phyloP scores from a whole-genome alignment of 148 eudicot species.

The Vaccinium macrocarpon region DNA sequence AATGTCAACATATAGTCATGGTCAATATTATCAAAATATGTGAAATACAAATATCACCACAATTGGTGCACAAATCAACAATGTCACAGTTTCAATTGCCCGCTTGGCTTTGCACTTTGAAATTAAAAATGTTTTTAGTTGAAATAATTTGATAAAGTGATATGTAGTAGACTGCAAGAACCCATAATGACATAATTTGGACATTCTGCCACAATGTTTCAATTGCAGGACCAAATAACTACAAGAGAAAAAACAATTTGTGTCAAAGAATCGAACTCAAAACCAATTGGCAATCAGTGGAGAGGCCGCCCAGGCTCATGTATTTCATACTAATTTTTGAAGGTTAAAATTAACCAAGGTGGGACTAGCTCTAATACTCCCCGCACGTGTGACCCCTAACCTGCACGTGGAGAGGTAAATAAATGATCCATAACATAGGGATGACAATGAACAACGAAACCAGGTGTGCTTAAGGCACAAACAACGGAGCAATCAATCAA shows the following conservation, averaged over 20 bases:
- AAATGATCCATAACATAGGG: no score
- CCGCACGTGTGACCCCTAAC: no score
- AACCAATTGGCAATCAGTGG: no score
- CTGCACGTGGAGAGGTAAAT: no score
- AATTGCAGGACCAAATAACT: neutral
- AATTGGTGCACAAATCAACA: neutral
- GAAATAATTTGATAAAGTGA: neutral
- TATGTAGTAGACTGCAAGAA: neutral
- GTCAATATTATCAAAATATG: neutral
- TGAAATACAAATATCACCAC: neutral
- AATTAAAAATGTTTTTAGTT: neutral
- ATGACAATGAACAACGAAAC: no score
- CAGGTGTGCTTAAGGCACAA: no score
- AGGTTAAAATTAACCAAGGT: no score
- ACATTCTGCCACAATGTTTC: neutral
- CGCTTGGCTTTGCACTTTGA: neutral
- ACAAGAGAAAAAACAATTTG: neutral
- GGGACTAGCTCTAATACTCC: no score
- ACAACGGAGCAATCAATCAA: no score
- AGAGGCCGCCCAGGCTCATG: no score
- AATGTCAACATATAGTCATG: slow-evolving; percentile 16
- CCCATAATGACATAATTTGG: neutral
- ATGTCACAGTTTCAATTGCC: neutral
- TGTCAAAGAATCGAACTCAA: no score
- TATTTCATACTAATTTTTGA: no score